Evolutionary conservation across 2,329 filamentous ascomycete genomes (phyloP).

Genomic region (Paraphaeosphaeria sporulosa): DNA sequence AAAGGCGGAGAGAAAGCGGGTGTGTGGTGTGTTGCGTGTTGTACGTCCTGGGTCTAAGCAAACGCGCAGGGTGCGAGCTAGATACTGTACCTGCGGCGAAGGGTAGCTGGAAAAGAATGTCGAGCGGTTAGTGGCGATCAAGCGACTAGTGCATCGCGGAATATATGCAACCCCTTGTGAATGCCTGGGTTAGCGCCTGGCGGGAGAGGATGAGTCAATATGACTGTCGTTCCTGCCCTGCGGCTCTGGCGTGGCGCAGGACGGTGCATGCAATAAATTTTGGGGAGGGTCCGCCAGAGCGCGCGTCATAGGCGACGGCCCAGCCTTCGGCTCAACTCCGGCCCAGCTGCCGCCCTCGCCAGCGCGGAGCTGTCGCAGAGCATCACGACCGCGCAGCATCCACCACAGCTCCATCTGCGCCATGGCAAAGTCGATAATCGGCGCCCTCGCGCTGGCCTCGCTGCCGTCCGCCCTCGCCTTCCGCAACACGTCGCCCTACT

Average conservation of each 20-base stretch:
- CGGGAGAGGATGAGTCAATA: conserved; percentile 14
- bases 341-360: conserved; percentile 11
- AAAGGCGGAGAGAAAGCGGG: not conserved
- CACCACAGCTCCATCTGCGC: conserved; percentile 24
- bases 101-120: not conserved
- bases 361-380: conserved; percentile 20
- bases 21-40: too few relatives aligned
- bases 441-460: conserved; percentile 58
- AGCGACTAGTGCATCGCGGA: conserved; percentile 5
- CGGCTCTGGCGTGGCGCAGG: conserved; percentile 19
- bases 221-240: conserved; percentile 1
- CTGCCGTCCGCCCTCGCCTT: conserved; percentile 74
- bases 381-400: conserved; percentile 16
- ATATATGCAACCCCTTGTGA: not conserved
- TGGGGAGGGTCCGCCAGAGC: conserved; percentile 15
- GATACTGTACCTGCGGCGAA: not conserved
- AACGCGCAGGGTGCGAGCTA: not conserved
- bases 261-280: not conserved
- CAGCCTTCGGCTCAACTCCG: conserved; percentile 20
- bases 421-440: conserved; percentile 56
- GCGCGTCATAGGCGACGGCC: conserved; percentile 38
- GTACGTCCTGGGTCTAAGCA: not conserved
- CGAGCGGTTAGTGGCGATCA: conserved; percentile 6
- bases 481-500: conserved; percentile 85
- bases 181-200: not conserved